Percentiles rank a stretch among this genome's conserved stretches.
phyloP scores from a whole-genome alignment of 169 alveolate genomes.

The Plasmodium inui region DNA sequence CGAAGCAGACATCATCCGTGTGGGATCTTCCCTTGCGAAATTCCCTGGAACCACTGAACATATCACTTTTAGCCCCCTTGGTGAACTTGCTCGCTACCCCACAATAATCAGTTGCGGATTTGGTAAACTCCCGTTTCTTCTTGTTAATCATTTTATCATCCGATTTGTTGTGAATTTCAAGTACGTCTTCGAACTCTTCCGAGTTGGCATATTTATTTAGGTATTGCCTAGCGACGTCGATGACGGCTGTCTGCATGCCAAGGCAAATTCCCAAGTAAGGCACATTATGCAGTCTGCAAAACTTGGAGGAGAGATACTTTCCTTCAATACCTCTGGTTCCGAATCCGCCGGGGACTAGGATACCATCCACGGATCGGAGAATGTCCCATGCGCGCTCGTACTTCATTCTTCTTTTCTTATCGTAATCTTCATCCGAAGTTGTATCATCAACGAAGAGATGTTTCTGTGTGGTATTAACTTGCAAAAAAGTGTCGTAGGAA shows the following conservation, averaged over 20 bases:
- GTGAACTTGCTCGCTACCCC: not conserved
- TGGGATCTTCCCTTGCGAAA: not conserved
- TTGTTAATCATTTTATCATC: slow-evolving; percentile 75
- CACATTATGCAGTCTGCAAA: slow-evolving; percentile 89
- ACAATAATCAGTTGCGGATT: not conserved
- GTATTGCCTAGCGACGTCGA: slow-evolving; percentile 87
- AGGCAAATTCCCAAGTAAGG: slow-evolving; percentile 95
- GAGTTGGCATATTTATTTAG: slow-evolving; percentile 87
- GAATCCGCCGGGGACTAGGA: slow-evolving; percentile 96
- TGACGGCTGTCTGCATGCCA: slow-evolving; percentile 95
- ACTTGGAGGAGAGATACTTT: slow-evolving; percentile 89
- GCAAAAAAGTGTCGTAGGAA: slow-evolving; percentile 2
- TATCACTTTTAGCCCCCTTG: not conserved
- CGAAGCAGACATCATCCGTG: slow-evolving; percentile 2
- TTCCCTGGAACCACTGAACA: not conserved
- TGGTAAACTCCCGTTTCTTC: slow-evolving; percentile 22
- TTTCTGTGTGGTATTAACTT: slow-evolving; percentile 4
- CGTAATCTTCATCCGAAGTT: slow-evolving; percentile 76
- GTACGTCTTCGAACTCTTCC: slow-evolving; percentile 83
- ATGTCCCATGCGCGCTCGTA: slow-evolving; percentile 84
- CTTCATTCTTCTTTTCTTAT: slow-evolving; percentile 44
- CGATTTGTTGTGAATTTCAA: slow-evolving; percentile 31
- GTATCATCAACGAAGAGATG: slow-evolving; percentile 60
- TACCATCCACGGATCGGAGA: slow-evolving; percentile 88
- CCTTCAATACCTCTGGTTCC: slow-evolving; percentile 96